A percentile compares a stretch with the other conserved stretches of the same genome.
Evolutionary conservation across 176 grass and related monocot species (phyloP).

Genomic region (Carex pumila): DNA sequence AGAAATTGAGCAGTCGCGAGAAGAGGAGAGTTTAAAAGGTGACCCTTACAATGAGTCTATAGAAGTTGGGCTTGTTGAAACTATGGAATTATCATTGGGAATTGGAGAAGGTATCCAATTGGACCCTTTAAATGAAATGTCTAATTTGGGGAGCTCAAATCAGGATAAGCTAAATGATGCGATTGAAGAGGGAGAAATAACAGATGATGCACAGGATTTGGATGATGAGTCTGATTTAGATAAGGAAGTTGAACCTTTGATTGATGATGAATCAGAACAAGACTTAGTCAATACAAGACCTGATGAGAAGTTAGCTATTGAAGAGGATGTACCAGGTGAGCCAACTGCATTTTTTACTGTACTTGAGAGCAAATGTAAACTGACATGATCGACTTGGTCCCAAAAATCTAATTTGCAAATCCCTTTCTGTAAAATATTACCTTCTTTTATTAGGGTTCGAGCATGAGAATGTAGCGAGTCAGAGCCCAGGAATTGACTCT

Average conservation of each 20-base stretch:
- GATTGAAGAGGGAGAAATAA: constrained; percentile 88
- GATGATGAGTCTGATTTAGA: constrained; percentile 20
- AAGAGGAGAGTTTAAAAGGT: background rate
- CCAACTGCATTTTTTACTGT: background rate
- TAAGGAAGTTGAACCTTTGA: constrained; percentile 21
- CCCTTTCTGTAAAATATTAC: background rate
- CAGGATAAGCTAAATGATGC: background rate
- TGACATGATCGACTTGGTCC: background rate
- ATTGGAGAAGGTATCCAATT: background rate
- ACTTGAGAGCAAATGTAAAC: background rate
- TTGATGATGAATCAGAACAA: constrained; percentile 32
- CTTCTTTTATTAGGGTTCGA: background rate
- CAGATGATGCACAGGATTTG: constrained; percentile 47
- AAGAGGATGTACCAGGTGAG: background rate
- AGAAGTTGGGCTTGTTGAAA: background rate
- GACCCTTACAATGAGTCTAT: background rate
- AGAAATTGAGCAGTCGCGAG: background rate
- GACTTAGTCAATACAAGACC: constrained; percentile 11
- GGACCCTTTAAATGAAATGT: background rate
- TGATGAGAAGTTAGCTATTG: constrained; percentile 21
- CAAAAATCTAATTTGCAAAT: background rate
- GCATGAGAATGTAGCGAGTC: background rate
- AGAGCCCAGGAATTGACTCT: background rate
- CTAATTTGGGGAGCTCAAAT: constrained; percentile 9
- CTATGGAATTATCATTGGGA: background rate